Conservation (phyloP, 2,329 filamentous ascomycete genomes). For the Sporothrix globosa region DNA sequence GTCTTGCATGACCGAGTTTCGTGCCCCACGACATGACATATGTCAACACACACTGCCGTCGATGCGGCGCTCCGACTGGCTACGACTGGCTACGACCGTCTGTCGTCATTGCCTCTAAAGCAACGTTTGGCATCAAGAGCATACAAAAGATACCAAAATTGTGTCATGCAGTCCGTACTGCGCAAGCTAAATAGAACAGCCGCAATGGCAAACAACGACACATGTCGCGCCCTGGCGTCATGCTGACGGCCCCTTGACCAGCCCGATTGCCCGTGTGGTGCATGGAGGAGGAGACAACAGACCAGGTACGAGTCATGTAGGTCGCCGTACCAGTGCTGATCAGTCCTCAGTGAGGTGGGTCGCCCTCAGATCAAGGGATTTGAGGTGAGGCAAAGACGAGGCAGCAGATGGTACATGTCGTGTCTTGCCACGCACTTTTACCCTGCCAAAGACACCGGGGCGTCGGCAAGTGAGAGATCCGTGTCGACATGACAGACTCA, state of each 20-base stretch:
- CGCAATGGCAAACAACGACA: background rate
- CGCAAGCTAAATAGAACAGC: background rate
- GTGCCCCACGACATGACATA: slow-evolving; percentile 16
- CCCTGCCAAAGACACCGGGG: background rate
- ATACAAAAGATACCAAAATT: slow-evolving; percentile 1
- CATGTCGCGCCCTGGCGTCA: background rate
- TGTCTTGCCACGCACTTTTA: background rate
- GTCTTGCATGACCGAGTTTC: slow-evolving; percentile 9
- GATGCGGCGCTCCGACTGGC: background rate
- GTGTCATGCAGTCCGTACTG: background rate
- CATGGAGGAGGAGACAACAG: background rate
- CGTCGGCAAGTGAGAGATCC: background rate
- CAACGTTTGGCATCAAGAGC: background rate
- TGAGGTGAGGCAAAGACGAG: background rate
- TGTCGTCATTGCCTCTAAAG: slow-evolving; percentile 21
- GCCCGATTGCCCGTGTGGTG: background rate
- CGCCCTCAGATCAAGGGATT: background rate
- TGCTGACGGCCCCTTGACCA: background rate
- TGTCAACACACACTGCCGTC: background rate
- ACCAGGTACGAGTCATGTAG: no score
- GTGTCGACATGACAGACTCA: background rate
- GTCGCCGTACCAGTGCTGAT: no score
- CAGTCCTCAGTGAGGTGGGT: background rate
- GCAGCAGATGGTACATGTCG: background rate
- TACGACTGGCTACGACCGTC: background rate